Conservation (phyloP, 768 basidiomycete species). For the Boletus bicolor region DNA sequence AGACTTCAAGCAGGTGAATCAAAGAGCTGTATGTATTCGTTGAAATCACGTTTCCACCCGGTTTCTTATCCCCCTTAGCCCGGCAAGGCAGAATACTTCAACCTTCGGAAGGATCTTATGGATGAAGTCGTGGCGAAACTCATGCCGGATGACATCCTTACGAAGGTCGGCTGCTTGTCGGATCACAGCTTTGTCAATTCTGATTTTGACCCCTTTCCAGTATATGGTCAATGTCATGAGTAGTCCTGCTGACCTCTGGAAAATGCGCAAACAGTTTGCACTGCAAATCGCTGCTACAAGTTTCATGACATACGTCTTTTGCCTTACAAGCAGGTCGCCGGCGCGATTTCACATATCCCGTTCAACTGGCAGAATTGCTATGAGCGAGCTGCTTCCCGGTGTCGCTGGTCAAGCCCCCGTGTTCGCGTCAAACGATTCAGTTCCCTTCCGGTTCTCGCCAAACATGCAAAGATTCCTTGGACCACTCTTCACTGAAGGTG, state of each 20-base stretch:
- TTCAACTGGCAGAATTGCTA: constrained; percentile 85
- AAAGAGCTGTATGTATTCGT: constrained; percentile 36
- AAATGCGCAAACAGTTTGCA: constrained; percentile 96
- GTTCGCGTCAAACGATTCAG: constrained; percentile 78
- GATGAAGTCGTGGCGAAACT: constrained; percentile 87
- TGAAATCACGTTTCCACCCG: background rate
- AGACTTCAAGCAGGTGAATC: constrained; percentile 50
- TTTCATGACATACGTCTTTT: constrained; percentile 90
- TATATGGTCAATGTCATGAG: constrained; percentile 90
- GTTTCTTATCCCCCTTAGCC: constrained; percentile 37
- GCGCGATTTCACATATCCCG: constrained; percentile 85
- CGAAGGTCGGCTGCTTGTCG: constrained; percentile 50
- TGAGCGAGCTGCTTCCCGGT: constrained; percentile 90
- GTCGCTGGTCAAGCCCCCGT: constrained; percentile 47
- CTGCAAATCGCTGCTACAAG: constrained; percentile 82
- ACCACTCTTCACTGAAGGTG: constrained; percentile 83
- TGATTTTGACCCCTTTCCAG: constrained; percentile 38
- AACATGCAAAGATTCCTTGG: constrained; percentile 94
- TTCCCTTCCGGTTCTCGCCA: constrained; percentile 96
- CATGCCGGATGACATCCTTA: constrained; percentile 84
- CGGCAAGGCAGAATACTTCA: constrained; percentile 61
- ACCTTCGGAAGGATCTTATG: constrained; percentile 77
- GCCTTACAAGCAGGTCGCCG: constrained; percentile 79
- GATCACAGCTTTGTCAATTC: background rate
- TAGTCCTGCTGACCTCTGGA: constrained; percentile 84